Percentiles rank a stretch among this genome's conserved stretches.
Conservation (phyloP, 176 grass and related monocot species). For the Aegilops umbellulata region DNA sequence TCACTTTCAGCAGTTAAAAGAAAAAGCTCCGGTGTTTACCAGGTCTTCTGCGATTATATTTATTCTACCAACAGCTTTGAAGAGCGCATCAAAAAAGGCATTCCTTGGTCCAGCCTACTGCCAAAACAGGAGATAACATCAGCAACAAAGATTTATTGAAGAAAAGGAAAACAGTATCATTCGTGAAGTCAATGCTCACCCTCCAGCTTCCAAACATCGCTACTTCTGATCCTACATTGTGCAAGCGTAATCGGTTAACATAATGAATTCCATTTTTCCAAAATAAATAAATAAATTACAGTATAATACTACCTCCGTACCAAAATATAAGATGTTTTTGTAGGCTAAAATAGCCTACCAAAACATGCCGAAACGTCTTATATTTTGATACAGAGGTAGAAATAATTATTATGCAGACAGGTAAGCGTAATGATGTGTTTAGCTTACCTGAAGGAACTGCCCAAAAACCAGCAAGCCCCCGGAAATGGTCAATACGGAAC, state of each 20-base stretch:
- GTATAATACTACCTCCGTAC: too few species aligned
- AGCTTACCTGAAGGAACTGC: slow-evolving; percentile 81
- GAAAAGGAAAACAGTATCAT: slow-evolving; percentile 5
- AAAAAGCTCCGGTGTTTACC: slow-evolving; percentile 38
- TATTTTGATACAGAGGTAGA: too few species aligned
- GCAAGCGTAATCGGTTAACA: slow-evolving; percentile 21
- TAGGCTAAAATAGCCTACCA: too few species aligned
- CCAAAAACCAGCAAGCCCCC: slow-evolving; percentile 87
- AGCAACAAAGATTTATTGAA: slow-evolving; percentile 1
- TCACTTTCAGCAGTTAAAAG: neutral
- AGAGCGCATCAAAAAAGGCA: slow-evolving; percentile 85
- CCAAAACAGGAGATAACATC: slow-evolving; percentile 46
- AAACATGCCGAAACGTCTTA: too few species aligned
- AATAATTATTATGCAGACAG: slow-evolving; percentile 4
- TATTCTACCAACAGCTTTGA: slow-evolving; percentile 72
- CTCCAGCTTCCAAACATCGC: slow-evolving; percentile 85
- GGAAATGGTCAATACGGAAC: slow-evolving; percentile 98
- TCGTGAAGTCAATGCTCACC: slow-evolving; percentile 50
- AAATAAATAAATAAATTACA: slow-evolving; percentile 26
- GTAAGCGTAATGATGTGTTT: neutral
- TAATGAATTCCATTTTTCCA: slow-evolving; percentile 5
- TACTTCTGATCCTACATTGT: slow-evolving; percentile 73
- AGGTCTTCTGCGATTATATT: slow-evolving; percentile 93
- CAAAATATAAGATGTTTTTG: too few species aligned
- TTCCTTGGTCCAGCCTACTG: slow-evolving; percentile 98